Evolutionary conservation across 2,329 filamentous ascomycete species (phyloP), one percentile per base, ranked within the genome.

Genomic region (Microcyclosporella mali): DNA sequence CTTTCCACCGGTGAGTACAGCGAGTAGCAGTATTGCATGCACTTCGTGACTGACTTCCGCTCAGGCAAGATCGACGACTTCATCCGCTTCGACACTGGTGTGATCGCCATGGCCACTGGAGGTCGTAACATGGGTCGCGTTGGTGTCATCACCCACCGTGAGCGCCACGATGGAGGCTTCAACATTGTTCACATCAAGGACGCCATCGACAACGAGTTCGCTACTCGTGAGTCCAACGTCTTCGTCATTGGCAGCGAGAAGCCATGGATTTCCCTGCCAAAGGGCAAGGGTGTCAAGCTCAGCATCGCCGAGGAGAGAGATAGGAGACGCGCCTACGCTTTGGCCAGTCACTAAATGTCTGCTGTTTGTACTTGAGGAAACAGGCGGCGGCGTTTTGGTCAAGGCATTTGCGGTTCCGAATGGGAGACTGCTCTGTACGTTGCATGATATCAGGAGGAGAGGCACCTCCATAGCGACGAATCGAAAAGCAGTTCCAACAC

Each of bases 111-210:
- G 90, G 85, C 85, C 68, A 98, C 92, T 63, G 92, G 92, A 84
- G 92, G 92, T 83, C 92, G 90, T 71, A 98, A 98, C 88, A 98
- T 97, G 90, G 92, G 92, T 72, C 92, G 92, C 90, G 90, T 98
- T 68, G 92, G 92, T 85, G 90, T 97, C 72, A 94, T 98, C 79
- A 97, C 92, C 66, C 89, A 98, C 83, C 90, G 92, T 80, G 92
- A 98, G 82, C 88, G 92, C 66, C 92, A 98, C 82, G 92, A 98
- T 65, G 92, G 92, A 81, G 92, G 92, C 73, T 98, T 98, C 86
- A 94, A 94, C 82, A 94, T 98, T 68, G 89, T 98, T 72, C 60
- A 63, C 56, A 85, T 98, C 76, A 98, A 98, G 86, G 92, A 98
- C 69, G 90, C 89, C 67, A 90, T 98, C 75, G 92, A 97, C 84